These are phyloP conservation scores for Ogataea ramenticola DNA, from an alignment of 805 yeast species.

Conservation along the genomic window DNA sequence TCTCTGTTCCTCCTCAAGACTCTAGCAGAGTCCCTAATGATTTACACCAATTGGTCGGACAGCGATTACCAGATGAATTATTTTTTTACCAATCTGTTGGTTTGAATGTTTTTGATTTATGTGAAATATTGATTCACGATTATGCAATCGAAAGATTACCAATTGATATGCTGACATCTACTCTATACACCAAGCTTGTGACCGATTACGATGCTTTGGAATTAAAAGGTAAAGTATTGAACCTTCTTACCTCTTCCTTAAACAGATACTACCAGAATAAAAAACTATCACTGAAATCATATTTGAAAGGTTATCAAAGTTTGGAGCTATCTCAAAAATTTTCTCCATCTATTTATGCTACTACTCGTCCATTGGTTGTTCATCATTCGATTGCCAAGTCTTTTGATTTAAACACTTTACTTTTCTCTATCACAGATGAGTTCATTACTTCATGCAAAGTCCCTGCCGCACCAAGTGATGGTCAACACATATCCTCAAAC, in stretches of 20 bases:
- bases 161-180: slow-evolving; percentile 49
- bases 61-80: slow-evolving; percentile 79
- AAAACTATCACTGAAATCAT: slow-evolving; percentile 42
- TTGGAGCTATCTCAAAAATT: slow-evolving; percentile 43
- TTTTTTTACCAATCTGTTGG: slow-evolving; percentile 80
- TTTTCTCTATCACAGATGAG: slow-evolving; percentile 22
- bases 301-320: slow-evolving; percentile 14
- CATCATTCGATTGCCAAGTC: slow-evolving; percentile 24
- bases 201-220: slow-evolving; percentile 36
- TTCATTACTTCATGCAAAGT: slow-evolving; percentile 18
- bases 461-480: slow-evolving; percentile 13
- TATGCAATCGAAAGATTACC: slow-evolving; percentile 56
- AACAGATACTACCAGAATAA: slow-evolving; percentile 83
- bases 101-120: slow-evolving; percentile 51
- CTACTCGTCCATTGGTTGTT: slow-evolving; percentile 27
- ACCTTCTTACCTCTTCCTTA: slow-evolving; percentile 61
- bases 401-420: slow-evolving; percentile 26
- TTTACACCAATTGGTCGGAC: slow-evolving; percentile 74
- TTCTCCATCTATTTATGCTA: slow-evolving; percentile 44
- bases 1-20: slow-evolving; percentile 12
- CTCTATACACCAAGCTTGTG: slow-evolving; percentile 52
- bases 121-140: slow-evolving; percentile 64
- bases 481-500: slow-evolving; percentile 30
- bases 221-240: slow-evolving; percentile 54
- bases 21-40: slow-evolving; percentile 57